A percentile compares a stretch with the other conserved stretches of the same genome.
These are phyloP conservation scores for Aspergillus kassunensis DNA, from an alignment of 495 filamentous ascomycete species.

Conservation along the genomic window DNA sequence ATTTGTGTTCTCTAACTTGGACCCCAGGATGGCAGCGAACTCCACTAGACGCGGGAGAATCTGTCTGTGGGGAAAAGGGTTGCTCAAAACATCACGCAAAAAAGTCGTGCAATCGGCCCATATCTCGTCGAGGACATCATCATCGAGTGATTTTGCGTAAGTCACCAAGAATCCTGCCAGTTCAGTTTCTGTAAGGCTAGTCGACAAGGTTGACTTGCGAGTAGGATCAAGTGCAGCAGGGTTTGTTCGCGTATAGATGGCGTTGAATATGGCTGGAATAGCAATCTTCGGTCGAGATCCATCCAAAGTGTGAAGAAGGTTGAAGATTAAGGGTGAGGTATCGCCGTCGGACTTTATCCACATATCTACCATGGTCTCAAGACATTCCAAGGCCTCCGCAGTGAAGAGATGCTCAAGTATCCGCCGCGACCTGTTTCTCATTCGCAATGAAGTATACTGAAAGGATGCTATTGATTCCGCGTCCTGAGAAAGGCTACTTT, in stretches of 20 bases:
- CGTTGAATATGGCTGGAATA: slow-evolving; percentile 95
- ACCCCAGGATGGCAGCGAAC: slow-evolving; percentile 81
- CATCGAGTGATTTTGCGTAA: slow-evolving; percentile 84
- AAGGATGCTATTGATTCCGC: slow-evolving; percentile 74
- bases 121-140: slow-evolving; percentile 99
- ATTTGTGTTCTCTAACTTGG: slow-evolving; percentile 95
- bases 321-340: slow-evolving; percentile 59
- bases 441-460: slow-evolving; percentile 78
- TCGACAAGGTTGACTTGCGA: slow-evolving; percentile 81
- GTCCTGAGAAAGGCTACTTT: slow-evolving; percentile 55
- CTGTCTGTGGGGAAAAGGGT: slow-evolving; percentile 92
- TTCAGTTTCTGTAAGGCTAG: slow-evolving; percentile 74
- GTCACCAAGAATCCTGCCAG: slow-evolving; percentile 83
- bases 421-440: slow-evolving; percentile 82
- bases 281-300: slow-evolving; percentile 88
- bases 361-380: slow-evolving; percentile 82
- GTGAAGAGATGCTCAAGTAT: slow-evolving; percentile 90
- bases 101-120: slow-evolving; percentile 95
- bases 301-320: slow-evolving; percentile 84
- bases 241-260: slow-evolving; percentile 90
- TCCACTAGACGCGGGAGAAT: slow-evolving; percentile 83
- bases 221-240: slow-evolving; percentile 71
- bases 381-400: slow-evolving; percentile 89
- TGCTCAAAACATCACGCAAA: slow-evolving; percentile 80
- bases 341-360: slow-evolving; percentile 56